A percentile compares a stretch with the other conserved stretches of the same genome.
These are phyloP conservation scores for Beauveria pseudobassiana DNA, from an alignment of 2,329 filamentous ascomycete species.

Conservation along the genomic window DNA sequence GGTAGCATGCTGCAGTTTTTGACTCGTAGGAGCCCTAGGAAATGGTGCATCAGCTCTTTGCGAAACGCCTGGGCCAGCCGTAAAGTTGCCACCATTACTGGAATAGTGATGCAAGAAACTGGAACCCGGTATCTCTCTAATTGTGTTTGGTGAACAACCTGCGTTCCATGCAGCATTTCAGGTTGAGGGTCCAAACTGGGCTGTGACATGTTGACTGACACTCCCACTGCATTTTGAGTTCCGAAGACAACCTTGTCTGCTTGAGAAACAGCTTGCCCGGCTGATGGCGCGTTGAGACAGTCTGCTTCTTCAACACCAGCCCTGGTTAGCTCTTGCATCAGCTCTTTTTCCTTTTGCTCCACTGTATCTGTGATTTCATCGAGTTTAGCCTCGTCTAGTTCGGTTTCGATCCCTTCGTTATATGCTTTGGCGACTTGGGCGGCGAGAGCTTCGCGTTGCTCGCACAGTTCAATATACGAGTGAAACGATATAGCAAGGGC, in stretches of 20 bases:
- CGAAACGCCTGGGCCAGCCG: not conserved
- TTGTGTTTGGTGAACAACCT: slow-evolving; percentile 48
- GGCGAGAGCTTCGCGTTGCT: slow-evolving; percentile 38
- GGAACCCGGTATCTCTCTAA: slow-evolving; percentile 21
- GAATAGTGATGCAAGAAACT: slow-evolving; percentile 17
- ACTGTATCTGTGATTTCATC: slow-evolving; percentile 41
- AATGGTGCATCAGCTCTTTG: slow-evolving; percentile 16
- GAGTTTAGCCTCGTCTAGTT: slow-evolving; percentile 42
- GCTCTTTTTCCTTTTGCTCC: slow-evolving; percentile 33
- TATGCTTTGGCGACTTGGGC: slow-evolving; percentile 43
- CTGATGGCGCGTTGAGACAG: slow-evolving; percentile 25
- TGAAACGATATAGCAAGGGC: slow-evolving; percentile 33
- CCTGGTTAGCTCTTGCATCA: slow-evolving; percentile 34
- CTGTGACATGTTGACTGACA: slow-evolving; percentile 25
- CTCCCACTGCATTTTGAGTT: slow-evolving; percentile 32
- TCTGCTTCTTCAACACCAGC: slow-evolving; percentile 37
- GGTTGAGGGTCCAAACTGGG: slow-evolving; percentile 26
- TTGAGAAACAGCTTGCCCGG: slow-evolving; percentile 11
- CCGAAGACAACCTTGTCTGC: slow-evolving; percentile 29
- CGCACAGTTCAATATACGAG: slow-evolving; percentile 33
- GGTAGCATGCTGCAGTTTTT: not conserved
- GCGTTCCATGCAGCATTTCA: slow-evolving; percentile 29
- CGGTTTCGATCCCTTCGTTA: slow-evolving; percentile 41
- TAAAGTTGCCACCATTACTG: not conserved
- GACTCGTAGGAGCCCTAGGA: slow-evolving; percentile 15